Evolutionary conservation across 2,329 filamentous ascomycete species (phyloP), one percentile per base, ranked within the genome.

Genomic region (Bipolaris cookei): DNA sequence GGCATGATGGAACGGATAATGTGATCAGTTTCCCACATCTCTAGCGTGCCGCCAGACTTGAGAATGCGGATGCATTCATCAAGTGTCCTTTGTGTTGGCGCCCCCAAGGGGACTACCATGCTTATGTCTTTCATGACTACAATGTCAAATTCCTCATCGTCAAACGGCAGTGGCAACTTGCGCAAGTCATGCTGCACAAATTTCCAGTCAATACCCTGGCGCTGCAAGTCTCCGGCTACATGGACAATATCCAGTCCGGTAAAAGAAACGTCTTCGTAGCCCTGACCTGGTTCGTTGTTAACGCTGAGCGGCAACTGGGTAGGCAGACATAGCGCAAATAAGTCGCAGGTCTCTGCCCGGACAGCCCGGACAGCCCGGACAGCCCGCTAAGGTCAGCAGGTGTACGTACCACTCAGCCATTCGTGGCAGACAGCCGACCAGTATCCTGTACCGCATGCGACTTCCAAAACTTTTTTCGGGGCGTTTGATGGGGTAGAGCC

Each of bases 371-470:
- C 25, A 28, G 25, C 25, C 14, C 11, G 32, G 11, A 38, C 32
- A 34, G 20, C 1, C 3, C 32, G 45, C 38, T 18, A 21, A 35
- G 13, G 28, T 32, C 11, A 18, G 16, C 28, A 34, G 32, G 13
- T 48, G 14, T 25, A 54, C 55, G 14, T 54, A 57, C 86, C 83
- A 54, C 84, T 82, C 71, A 93, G 91, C 76, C 91, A 90, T 34
- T 91, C 86, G 75, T 96, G 90, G 74, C 91, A 96, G 81, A 92
- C 88, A 30, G 90, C 89, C 66, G 90, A 93, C 93, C 93, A 97
- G 72, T 96, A 90, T 21, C 87, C 94, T 18, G 90, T 90, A 16
- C 93, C 93, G 75, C 94, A 98, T 28, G 88, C 92, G 32, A 97
- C 78, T 71, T 98, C 94, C 21, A 98, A 82, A 25, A 98, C 89